phyloP scores from a whole-genome alignment of 495 filamentous ascomycete species.

The Neurospora discreta region DNA sequence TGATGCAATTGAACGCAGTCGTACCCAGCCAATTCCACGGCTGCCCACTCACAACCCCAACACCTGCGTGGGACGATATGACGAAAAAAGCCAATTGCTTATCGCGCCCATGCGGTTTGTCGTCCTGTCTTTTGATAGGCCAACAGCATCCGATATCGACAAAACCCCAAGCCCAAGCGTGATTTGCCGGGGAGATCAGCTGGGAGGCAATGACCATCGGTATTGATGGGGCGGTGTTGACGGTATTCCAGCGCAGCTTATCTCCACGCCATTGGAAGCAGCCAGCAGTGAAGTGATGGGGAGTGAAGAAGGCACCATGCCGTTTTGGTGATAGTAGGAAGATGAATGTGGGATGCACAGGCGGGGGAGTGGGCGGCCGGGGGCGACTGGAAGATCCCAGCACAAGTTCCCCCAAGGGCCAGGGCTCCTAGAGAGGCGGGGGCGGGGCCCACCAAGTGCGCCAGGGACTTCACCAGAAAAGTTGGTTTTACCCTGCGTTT shows the following conservation, averaged over 20 bases:
- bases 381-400: not conserved
- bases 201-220: not conserved
- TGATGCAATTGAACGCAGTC: constrained; percentile 17
- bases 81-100: constrained; percentile 23
- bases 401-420: not conserved
- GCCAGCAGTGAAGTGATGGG: not conserved
- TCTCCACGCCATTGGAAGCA: not conserved
- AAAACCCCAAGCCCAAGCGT: not conserved
- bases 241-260: not conserved
- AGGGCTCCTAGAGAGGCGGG: not conserved
- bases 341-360: not conserved
- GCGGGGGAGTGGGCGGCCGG: not conserved
- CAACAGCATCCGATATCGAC: not conserved
- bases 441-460: not conserved
- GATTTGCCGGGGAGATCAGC: constrained; percentile 12
- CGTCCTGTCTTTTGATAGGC: constrained; percentile 4
- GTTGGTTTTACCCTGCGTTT: not conserved
- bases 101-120: constrained; percentile 20
- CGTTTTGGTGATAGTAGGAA: not conserved
- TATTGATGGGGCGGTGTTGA: not conserved
- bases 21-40: constrained; percentile 17
- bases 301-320: not conserved
- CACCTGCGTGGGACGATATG: constrained; percentile 24
- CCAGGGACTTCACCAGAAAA: not conserved
- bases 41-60: constrained; percentile 10